Evolutionary conservation across 768 basidiomycete species (phyloP).

Genomic region (Termitomyces sp.): DNA sequence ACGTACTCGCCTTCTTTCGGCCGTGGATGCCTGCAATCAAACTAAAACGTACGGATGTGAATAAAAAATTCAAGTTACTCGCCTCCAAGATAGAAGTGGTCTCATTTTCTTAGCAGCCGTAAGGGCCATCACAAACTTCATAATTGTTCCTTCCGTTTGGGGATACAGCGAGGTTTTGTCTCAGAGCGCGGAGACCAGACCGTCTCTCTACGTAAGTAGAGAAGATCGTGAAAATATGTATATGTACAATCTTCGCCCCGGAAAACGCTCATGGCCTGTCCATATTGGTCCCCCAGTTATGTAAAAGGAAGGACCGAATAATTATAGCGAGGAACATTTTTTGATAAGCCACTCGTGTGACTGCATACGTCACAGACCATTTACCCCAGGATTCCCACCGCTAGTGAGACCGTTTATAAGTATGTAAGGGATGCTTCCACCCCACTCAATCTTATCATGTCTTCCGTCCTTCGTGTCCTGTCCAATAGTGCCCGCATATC

Average conservation of each 20-base stretch:
- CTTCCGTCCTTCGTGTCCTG: constrained; percentile 22
- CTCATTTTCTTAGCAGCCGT: not conserved
- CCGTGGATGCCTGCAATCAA: not conserved
- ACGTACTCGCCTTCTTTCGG: not conserved
- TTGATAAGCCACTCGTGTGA: constrained; percentile 7
- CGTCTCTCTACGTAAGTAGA: not conserved
- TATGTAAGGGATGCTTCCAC: not conserved
- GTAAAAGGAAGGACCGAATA: too few species aligned
- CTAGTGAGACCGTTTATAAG: constrained; percentile 13
- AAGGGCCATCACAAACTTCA: not conserved
- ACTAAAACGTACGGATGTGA: not conserved
- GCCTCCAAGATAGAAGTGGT: not conserved
- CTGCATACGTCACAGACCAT: constrained; percentile 6
- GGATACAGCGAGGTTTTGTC: not conserved
- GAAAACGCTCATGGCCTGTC: not conserved
- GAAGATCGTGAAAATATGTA: not conserved
- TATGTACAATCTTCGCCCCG: not conserved
- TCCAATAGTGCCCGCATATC: constrained; percentile 17
- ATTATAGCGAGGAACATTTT: too few species aligned
- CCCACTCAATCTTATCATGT: constrained; percentile 19
- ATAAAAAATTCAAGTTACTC: not conserved
- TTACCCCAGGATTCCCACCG: constrained; percentile 25
- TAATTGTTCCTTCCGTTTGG: not conserved
- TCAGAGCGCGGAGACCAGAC: not conserved
- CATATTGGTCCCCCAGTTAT: too few species aligned